Evolutionary conservation across 1,284 basidiomycete genomes (phyloP), one percentile per base, ranked within the genome.

Genomic region (Fomitopsis betulina): DNA sequence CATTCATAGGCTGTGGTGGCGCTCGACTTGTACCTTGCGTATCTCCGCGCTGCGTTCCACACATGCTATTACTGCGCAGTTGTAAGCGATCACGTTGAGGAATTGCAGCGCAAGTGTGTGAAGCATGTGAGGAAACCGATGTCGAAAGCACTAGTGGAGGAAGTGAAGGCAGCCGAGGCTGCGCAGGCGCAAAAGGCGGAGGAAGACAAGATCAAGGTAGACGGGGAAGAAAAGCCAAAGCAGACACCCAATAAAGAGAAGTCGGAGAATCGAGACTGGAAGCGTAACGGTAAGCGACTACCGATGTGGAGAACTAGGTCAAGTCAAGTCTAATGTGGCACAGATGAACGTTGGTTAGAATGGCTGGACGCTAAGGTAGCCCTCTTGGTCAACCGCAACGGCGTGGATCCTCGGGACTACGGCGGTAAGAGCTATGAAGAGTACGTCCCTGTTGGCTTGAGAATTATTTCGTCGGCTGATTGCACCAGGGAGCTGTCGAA

Each of bases 41-140:
- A 94, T 74, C 77, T 95, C 68, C 89, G 93, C 67, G 80, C 83
- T 70, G 91, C 88, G 55, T 94, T 90, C 75, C 83, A 93, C 81
- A 87, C 91, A 69, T 96, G 96, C 82, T 98, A 95, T 76, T 98
- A 98, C 77, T 98, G 95, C 79, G 87, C 91, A 67, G 87, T 93
- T 70, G 84, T 92, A 64, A 90, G 87, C 70, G 90, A 96, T 75
- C 94, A 94, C 78, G 76, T 89, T 72, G 96, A 98, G 76, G 94
- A 96, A 79, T 82, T 98, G 68, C 89, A 94, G 73, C 85, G 93
- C 69, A 93, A 94, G 76, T 97, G 95, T 79, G 81, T 96, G 66
- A 89, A 87, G 76, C 96, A 98, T 78, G 79, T 91, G 60, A 84
- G 95, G 73, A 90, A 86, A 72, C 83, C 87, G 51, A 69, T 85